Conservation (phyloP, 2,329 filamentous ascomycete species). For the Beauveria asiatica region DNA sequence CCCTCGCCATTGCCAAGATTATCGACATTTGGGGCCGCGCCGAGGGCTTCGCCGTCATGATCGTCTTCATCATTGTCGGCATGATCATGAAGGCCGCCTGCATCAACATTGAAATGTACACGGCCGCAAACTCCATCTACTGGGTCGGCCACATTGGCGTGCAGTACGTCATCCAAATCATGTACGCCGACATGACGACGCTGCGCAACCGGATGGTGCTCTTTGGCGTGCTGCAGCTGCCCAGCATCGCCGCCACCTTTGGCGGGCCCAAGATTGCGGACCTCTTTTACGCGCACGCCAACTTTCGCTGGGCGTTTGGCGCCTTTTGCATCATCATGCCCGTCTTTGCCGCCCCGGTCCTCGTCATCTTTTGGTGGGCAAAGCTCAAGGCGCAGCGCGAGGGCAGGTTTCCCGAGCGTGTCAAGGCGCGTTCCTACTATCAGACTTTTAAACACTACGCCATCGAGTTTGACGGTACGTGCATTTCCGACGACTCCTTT, state of each 20-base stretch:
- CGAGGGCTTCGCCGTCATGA: slow-evolving; percentile 35
- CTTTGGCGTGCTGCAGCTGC: slow-evolving; percentile 34
- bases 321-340: slow-evolving; percentile 55
- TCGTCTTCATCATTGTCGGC: slow-evolving; percentile 38
- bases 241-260: slow-evolving; percentile 36
- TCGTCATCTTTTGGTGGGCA: slow-evolving; percentile 25
- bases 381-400: slow-evolving; percentile 40
- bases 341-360: slow-evolving; percentile 32
- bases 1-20: slow-evolving; percentile 37
- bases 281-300: slow-evolving; percentile 28
- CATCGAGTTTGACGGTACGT: slow-evolving; percentile 48
- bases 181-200: slow-evolving; percentile 35
- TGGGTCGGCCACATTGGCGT: slow-evolving; percentile 45
- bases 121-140: slow-evolving; percentile 55
- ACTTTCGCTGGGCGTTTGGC: slow-evolving; percentile 46
- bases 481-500: not conserved
- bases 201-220: slow-evolving; percentile 35
- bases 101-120: slow-evolving; percentile 48
- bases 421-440: slow-evolving; percentile 34
- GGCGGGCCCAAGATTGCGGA: slow-evolving; percentile 33
- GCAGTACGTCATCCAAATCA: slow-evolving; percentile 31
- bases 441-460: slow-evolving; percentile 44
- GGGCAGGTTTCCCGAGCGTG: slow-evolving; percentile 35
- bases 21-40: slow-evolving; percentile 41
- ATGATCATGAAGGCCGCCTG: slow-evolving; percentile 57